Evolutionary conservation across 1,284 basidiomycete species (phyloP).

Genomic region (Cystobasidiaceae sp.): DNA sequence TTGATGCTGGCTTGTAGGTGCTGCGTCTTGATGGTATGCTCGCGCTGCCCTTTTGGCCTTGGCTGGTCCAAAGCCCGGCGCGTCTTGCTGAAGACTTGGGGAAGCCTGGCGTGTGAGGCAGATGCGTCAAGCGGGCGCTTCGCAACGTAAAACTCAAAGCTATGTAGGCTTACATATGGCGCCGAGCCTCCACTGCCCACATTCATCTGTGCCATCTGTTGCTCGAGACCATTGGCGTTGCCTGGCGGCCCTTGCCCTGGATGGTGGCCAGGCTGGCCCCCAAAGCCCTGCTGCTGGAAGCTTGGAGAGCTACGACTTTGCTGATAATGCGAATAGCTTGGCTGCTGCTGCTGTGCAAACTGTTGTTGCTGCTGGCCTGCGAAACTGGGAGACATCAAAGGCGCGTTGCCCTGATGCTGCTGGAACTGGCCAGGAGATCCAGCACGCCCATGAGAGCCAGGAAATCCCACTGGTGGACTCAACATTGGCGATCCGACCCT

Average conservation of each 20-base stretch:
- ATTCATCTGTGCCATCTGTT: slow-evolving; percentile 9
- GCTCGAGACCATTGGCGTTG: background rate
- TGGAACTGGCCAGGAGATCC: slow-evolving; percentile 5
- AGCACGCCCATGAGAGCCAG: background rate
- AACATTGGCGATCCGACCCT: background rate
- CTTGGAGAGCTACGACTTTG: background rate
- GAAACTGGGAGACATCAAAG: background rate
- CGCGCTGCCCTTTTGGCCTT: slow-evolving; percentile 31
- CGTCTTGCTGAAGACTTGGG: background rate
- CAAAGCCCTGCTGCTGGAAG: background rate
- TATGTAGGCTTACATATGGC: background rate
- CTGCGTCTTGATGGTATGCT: slow-evolving; percentile 32
- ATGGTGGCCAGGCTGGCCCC: background rate
- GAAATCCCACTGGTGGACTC: slow-evolving; percentile 4
- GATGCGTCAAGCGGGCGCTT: background rate
- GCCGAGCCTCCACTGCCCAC: background rate
- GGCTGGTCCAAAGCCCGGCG: slow-evolving; percentile 6
- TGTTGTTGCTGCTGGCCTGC: background rate
- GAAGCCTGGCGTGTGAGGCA: background rate
- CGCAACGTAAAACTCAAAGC: background rate
- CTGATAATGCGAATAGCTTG: background rate
- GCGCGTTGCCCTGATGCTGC: background rate
- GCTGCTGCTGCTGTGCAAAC: background rate
- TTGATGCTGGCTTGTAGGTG: background rate
- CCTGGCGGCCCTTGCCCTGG: background rate